Evolutionary conservation across 2,329 filamentous ascomycete genomes (phyloP).

Genomic region (Talaromyces atroroseus): DNA sequence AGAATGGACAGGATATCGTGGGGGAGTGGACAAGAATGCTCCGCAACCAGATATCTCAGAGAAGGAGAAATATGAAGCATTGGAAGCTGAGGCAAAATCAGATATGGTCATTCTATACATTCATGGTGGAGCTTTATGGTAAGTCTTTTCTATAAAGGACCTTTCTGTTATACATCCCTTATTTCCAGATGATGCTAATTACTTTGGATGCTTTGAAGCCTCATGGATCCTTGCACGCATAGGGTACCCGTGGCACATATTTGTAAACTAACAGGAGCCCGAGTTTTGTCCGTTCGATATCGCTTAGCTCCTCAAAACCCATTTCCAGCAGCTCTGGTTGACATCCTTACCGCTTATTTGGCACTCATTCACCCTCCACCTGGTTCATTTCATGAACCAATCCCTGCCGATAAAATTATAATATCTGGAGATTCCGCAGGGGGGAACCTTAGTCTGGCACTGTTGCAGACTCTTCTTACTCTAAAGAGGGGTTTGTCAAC

Average conservation of each 20-base stretch:
- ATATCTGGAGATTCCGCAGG: constrained; percentile 45
- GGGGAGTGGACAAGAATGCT: constrained; percentile 32
- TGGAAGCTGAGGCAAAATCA: constrained; percentile 35
- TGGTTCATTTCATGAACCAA: constrained; percentile 37
- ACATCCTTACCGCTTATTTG: constrained; percentile 44
- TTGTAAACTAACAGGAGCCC: constrained; percentile 35
- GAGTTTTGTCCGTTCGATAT: constrained; percentile 42
- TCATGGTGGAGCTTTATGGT: constrained; percentile 45
- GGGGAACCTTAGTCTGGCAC: constrained; percentile 36
- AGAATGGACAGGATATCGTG: constrained; percentile 43
- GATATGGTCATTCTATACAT: constrained; percentile 43
- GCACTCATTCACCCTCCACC: constrained; percentile 41
- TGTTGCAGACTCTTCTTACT: constrained; percentile 40
- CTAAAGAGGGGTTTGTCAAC: constrained; percentile 30
- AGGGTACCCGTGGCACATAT: constrained; percentile 33
- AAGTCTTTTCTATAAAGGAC: constrained; percentile 16
- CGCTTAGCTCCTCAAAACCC: constrained; percentile 44
- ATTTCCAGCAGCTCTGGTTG: constrained; percentile 43
- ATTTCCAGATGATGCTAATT: background rate
- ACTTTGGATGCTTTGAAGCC: constrained; percentile 19
- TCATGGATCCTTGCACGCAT: constrained; percentile 42
- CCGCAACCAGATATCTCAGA: constrained; percentile 39
- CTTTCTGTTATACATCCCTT: background rate
- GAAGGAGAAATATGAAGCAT: constrained; percentile 36
- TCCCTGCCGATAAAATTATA: constrained; percentile 41